A percentile compares a stretch with the other conserved stretches of the same genome.
Evolutionary conservation across 148 eudicot species (phyloP).

Genomic region (Hydrangea macrophylla): DNA sequence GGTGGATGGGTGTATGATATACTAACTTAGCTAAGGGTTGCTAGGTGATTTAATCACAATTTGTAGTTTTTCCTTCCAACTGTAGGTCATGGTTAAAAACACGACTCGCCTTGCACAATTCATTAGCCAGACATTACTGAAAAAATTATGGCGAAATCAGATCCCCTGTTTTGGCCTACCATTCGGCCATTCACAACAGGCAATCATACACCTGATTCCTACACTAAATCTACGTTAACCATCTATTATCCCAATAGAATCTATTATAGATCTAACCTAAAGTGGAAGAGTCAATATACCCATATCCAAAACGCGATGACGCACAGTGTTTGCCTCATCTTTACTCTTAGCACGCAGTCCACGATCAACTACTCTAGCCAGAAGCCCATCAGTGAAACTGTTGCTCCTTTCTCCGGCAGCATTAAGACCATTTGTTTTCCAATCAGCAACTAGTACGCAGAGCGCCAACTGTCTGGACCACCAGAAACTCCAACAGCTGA

Average conservation of each 20-base stretch:
- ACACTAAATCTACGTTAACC: no score
- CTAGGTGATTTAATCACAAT: no score
- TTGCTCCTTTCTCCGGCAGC: slow-evolving; percentile 27
- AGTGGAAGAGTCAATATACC: no score
- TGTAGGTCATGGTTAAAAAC: no score
- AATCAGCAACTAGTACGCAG: slow-evolving; percentile 54
- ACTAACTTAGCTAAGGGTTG: no score
- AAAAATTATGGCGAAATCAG: no score
- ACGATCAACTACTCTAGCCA: slow-evolving; percentile 70
- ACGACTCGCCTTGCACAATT: no score
- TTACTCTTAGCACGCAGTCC: slow-evolving; percentile 59
- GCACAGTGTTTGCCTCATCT: slow-evolving; percentile 60
- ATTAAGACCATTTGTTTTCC: slow-evolving; percentile 38
- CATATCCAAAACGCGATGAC: slow-evolving; percentile 39
- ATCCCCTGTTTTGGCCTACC: slow-evolving; percentile 65
- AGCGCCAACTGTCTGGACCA: slow-evolving; percentile 85
- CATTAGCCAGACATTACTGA: no score
- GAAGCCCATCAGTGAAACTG: slow-evolving; percentile 49
- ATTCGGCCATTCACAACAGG: slow-evolving; percentile 54
- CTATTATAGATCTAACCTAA: slow-evolving; percentile 6
- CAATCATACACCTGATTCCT: no score
- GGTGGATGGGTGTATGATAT: no score
- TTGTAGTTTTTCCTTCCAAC: no score
- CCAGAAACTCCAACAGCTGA: slow-evolving; percentile 78
- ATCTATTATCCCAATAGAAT: slow-evolving; percentile 12